Evolutionary conservation across 495 filamentous ascomycete genomes (phyloP), one percentile per base, ranked within the genome.

Genomic region (Penicillium steckii): DNA sequence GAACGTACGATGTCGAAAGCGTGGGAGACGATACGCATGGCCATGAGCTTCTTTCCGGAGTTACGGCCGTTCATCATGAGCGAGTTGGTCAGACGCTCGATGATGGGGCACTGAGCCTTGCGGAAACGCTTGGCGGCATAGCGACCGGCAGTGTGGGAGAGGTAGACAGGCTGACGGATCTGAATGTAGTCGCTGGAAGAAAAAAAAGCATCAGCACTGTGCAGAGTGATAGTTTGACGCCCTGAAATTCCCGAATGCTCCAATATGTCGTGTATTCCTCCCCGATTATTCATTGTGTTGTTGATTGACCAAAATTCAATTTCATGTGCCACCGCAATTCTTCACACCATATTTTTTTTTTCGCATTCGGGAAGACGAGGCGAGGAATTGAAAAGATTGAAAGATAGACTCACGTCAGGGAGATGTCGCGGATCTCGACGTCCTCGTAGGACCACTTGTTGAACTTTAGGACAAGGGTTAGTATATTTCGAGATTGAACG

Each of bases 21-120:
- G 80, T 99, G 94, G 56, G 93, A 92, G 67, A 99, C 93, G 59
- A 99, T 99, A 75, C 94, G 91, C 74, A 97, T 91, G 71, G 94
- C 95, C 90, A 95, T 95, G 60, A 97, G 87, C 90, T 99, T 99
- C 88, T 99, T 99, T 79, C 94, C 94, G 89, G 95, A 97, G 87
- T 99, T 99, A 78, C 94, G 95, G 72, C 94, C 94, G 85, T 99
- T 96, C 95, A 97, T 97, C 94, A 99, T 99, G 64, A 99, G 85
- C 22, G 94, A 97, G 85, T 99, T 99, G 80, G 95, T 97, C 55
- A 99, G 87, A 73, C 94, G 93, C 88, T 99, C 94, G 66, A 99
- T 96, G 84, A 99, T 97, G 62, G 94, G 94, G 87, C 94, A 97
- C 85, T 97, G 92, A 71, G 95, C 92, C 85, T 99, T 99, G 80